phyloP scores from a whole-genome alignment of 495 filamentous ascomycete genomes.

The Xeromyces bisporus region DNA sequence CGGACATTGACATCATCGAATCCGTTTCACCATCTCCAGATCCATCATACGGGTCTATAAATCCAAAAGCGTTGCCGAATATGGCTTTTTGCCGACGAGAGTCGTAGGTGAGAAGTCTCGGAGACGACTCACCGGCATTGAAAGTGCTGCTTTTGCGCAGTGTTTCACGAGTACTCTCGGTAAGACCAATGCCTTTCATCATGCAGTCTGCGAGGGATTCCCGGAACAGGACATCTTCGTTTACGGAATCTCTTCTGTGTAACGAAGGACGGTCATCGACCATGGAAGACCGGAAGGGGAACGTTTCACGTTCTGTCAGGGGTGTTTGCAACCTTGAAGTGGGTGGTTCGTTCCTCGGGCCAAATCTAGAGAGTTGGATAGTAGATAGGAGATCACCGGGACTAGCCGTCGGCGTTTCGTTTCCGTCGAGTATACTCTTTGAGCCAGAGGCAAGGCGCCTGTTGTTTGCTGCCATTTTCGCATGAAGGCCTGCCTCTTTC shows the following conservation, averaged over 20 bases:
- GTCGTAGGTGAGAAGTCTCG: conserved; percentile 72
- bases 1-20: conserved; percentile 56
- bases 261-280: conserved; percentile 28
- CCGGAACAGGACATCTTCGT: conserved; percentile 77
- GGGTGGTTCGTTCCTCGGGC: conserved; percentile 19
- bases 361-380: conserved; percentile 52
- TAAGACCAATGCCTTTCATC: conserved; percentile 82
- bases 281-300: conserved; percentile 34
- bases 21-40: conserved; percentile 73
- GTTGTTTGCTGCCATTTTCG: conserved; percentile 24
- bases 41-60: conserved; percentile 78
- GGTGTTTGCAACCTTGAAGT: conserved; percentile 32
- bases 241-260: conserved; percentile 54
- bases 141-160: conserved; percentile 36
- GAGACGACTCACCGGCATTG: conserved; percentile 68
- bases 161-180: conserved; percentile 39
- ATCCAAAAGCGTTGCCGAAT: conserved; percentile 80
- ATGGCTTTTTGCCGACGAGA: conserved; percentile 67
- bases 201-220: conserved; percentile 89
- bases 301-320: conserved; percentile 38
- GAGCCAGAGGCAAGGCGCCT: conserved; percentile 10
- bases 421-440: conserved; percentile 4
- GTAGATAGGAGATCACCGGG: conserved; percentile 71
- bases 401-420: conserved; percentile 31
- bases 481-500: conserved; percentile 67